Percentiles rank a stretch among this genome's conserved stretches.
phyloP scores from a whole-genome alignment of 306 rosid species.

The Nissolia schottii region DNA sequence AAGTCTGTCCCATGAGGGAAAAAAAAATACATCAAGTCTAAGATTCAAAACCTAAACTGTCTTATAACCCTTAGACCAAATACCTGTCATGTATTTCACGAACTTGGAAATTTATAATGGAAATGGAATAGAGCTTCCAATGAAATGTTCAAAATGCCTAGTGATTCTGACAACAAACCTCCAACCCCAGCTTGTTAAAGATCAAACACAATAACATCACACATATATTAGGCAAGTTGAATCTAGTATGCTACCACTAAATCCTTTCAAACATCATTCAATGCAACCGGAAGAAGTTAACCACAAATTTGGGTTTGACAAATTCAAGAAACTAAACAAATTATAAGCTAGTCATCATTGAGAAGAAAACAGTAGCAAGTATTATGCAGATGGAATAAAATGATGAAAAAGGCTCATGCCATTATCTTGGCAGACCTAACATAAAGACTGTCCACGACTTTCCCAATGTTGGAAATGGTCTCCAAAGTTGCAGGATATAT shows the following conservation, averaged over 20 bases:
- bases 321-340: neutral
- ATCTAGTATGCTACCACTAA: slow-evolving; percentile 3
- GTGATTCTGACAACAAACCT: neutral
- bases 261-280: neutral
- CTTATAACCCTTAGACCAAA: too few relatives aligned
- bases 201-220: neutral
- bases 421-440: slow-evolving; percentile 93
- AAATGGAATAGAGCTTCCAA: neutral
- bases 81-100: too few relatives aligned
- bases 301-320: slow-evolving; percentile 14
- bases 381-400: neutral
- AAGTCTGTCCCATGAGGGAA: too few relatives aligned
- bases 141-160: too few relatives aligned
- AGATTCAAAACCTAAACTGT: too few relatives aligned
- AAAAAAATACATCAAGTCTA: too few relatives aligned
- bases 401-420: slow-evolving; percentile 48
- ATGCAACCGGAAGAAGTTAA: neutral
- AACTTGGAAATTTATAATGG: neutral
- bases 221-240: neutral
- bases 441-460: slow-evolving; percentile 91
- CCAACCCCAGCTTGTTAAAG: neutral
- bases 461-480: slow-evolving; percentile 79
- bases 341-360: slow-evolving; percentile 18
- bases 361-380: slow-evolving; percentile 19
- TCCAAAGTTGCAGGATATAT: slow-evolving; percentile 68